Evolutionary conservation across 176 grass and related monocot species (phyloP).

Genomic region (Hordeum vulgare): MorexV3_pseudomolecules_assembly NC_058522.1:548350297-548350796

Average conservation of each 20-base stretch:
- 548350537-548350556: slow-evolving; percentile 44
- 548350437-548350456: slow-evolving; percentile 26
- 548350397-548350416: slow-evolving; percentile 37
- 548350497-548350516: background rate
- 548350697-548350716: slow-evolving; percentile 41
- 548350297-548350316: slow-evolving; percentile 25
- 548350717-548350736: slow-evolving; percentile 39
- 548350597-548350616: slow-evolving; percentile 46
- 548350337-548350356: slow-evolving; percentile 9
- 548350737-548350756: slow-evolving; percentile 40
- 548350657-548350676: slow-evolving; percentile 37
- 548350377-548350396: slow-evolving; percentile 39
- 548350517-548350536: slow-evolving; percentile 16
- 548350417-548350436: slow-evolving; percentile 39
- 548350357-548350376: slow-evolving; percentile 30
- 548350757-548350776: slow-evolving; percentile 39
- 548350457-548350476: slow-evolving; percentile 9
- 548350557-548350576: slow-evolving; percentile 58
- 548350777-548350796: slow-evolving; percentile 63
- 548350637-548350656: slow-evolving; percentile 40
- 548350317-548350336: slow-evolving; percentile 26
- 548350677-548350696: slow-evolving; percentile 37
- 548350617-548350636: slow-evolving; percentile 33
- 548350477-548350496: slow-evolving; percentile 19
- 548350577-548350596: slow-evolving; percentile 47